Percentiles rank a stretch among this genome's conserved stretches.
Evolutionary conservation across 139 green algal species (phyloP).

Genomic region (Mesotaenium endlicherianum): DNA sequence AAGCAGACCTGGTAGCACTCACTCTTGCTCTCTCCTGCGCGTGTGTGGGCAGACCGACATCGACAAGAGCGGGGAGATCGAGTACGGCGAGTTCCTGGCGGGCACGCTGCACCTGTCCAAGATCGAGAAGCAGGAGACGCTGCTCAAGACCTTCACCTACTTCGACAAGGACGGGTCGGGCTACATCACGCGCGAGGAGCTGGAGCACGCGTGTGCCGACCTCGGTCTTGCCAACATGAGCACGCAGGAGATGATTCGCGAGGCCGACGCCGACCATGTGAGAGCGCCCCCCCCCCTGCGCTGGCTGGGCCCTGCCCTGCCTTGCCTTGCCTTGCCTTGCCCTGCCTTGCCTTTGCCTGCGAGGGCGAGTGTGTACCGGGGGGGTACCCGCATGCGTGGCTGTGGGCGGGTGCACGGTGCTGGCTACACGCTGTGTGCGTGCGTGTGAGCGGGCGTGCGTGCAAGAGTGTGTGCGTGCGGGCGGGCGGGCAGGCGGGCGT

Average conservation of each 20-base stretch:
- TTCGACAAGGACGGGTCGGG: slow-evolving; percentile 48
- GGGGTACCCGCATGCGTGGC: no score
- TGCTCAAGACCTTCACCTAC: slow-evolving; percentile 49
- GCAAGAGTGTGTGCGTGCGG: no score
- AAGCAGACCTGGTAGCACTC: no score
- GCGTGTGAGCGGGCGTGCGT: no score
- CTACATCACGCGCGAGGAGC: slow-evolving; percentile 50
- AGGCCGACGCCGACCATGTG: slow-evolving; percentile 44
- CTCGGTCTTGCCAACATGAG: slow-evolving; percentile 17
- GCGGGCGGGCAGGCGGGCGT: no score
- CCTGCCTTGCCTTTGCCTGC: no score
- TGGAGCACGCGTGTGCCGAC: slow-evolving; percentile 18
- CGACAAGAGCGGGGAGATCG: slow-evolving; percentile 68
- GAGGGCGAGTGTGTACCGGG: no score
- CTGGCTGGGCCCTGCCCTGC: no score
- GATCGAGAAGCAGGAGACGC: slow-evolving; percentile 53
- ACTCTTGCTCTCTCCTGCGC: background rate
- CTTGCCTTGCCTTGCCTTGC: no score
- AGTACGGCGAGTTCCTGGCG: slow-evolving; percentile 84
- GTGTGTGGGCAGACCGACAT: slow-evolving; percentile 47
- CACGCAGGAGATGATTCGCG: slow-evolving; percentile 27
- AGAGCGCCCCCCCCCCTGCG: no score
- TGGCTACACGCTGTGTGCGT: no score
- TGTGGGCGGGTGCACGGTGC: no score
- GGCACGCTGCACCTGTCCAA: slow-evolving; percentile 61